These are phyloP conservation scores for Ceratocystis cacaofunesta DNA, from an alignment of 2,329 filamentous ascomycete genomes.

Conservation along the genomic window DNA sequence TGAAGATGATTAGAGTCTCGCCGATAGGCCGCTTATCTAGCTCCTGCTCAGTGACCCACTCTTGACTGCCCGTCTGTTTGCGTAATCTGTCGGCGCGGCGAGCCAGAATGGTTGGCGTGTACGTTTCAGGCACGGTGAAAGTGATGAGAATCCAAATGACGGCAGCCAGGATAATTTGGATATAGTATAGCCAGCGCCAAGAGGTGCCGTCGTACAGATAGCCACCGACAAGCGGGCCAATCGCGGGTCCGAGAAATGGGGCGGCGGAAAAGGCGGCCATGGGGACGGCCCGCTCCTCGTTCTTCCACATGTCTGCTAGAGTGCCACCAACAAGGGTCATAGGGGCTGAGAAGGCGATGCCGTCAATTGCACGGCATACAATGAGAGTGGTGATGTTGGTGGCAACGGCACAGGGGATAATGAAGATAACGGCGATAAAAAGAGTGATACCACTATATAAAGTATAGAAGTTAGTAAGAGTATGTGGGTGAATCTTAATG, in stretches of 20 bases:
- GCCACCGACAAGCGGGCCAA: conserved; percentile 62
- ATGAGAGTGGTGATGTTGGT: conserved; percentile 64
- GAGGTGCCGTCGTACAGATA: conserved; percentile 54
- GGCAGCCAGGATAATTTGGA: conserved; percentile 62
- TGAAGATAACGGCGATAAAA: conserved; percentile 57
- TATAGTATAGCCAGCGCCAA: conserved; percentile 80
- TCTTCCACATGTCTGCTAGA: conserved; percentile 68
- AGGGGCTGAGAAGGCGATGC: conserved; percentile 70
- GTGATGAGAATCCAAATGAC: conserved; percentile 60
- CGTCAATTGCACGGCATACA: conserved; percentile 62
- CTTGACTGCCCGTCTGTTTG: conserved; percentile 48
- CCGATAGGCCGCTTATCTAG: conserved; percentile 55
- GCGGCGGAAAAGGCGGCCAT: conserved; percentile 78
- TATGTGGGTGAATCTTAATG: not conserved
- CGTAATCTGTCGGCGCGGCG: conserved; percentile 57
- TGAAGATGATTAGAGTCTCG: conserved; percentile 57
- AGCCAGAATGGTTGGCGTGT: conserved; percentile 63
- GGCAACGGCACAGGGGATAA: conserved; percentile 65
- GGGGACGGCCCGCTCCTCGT: conserved; percentile 69
- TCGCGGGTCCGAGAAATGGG: conserved; percentile 67
- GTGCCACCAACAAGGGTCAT: conserved; percentile 79
- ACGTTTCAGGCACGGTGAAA: conserved; percentile 84
- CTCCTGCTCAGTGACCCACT: conserved; percentile 66
- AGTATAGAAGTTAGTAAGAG: conserved; percentile 8
- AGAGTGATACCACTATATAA: conserved; percentile 40